Evolutionary conservation across 495 filamentous ascomycete genomes (phyloP).

Genomic region (Stereocaulon alpinum): DNA sequence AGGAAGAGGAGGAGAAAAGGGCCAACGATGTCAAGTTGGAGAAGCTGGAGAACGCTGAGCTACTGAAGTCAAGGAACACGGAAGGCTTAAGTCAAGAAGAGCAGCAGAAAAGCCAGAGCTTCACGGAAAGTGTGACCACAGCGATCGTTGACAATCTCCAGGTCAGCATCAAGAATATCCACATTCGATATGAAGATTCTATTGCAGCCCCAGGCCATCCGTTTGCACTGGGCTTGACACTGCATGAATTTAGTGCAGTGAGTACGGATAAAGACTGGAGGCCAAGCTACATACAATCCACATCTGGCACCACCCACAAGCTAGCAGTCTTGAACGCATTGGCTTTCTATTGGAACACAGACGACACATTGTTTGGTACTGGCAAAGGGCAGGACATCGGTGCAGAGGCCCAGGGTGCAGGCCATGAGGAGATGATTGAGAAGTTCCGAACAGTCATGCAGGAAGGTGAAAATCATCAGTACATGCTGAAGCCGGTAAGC

Average conservation of each 20-base stretch:
- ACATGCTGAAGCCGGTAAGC: slow-evolving; percentile 88
- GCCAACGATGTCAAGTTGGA: slow-evolving; percentile 89
- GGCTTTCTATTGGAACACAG: slow-evolving; percentile 96
- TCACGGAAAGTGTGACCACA: slow-evolving; percentile 85
- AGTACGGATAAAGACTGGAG: slow-evolving; percentile 91
- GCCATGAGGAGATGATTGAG: slow-evolving; percentile 63
- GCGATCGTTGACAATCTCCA: slow-evolving; percentile 97
- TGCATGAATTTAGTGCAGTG: slow-evolving; percentile 91
- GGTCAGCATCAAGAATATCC: slow-evolving; percentile 94
- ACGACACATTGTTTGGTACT: slow-evolving; percentile 68
- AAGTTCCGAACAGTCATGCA: slow-evolving; percentile 70
- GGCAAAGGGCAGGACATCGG: slow-evolving; percentile 51
- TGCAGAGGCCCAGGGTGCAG: slow-evolving; percentile 54
- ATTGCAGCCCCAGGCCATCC: slow-evolving; percentile 90
- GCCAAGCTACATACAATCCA: slow-evolving; percentile 86
- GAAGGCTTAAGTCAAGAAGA: slow-evolving; percentile 92
- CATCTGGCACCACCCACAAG: slow-evolving; percentile 75
- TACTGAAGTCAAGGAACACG: slow-evolving; percentile 80
- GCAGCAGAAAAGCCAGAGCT: slow-evolving; percentile 90
- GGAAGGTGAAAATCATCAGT: slow-evolving; percentile 68
- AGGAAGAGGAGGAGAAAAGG: slow-evolving; percentile 78
- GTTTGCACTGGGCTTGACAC: slow-evolving; percentile 80
- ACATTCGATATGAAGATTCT: slow-evolving; percentile 95
- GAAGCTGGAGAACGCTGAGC: slow-evolving; percentile 88
- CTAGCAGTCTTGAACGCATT: slow-evolving; percentile 77